Evolutionary conservation across 1,139 yeast species (phyloP).

Genomic region (Candida sp.): DNA sequence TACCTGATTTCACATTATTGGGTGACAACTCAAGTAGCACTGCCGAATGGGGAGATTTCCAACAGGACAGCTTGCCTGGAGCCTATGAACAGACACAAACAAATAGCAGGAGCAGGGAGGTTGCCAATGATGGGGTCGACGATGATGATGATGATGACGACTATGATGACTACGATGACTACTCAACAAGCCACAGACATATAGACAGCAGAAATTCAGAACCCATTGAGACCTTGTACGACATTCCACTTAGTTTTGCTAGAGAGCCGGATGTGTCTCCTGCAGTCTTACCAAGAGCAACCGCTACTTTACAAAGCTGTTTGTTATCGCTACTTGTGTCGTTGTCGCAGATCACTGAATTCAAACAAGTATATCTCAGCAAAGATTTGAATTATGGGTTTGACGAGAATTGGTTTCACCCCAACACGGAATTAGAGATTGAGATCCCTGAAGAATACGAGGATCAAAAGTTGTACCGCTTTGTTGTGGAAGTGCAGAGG

Average conservation of each 20-base stretch:
- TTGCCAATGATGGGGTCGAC: constrained; percentile 3
- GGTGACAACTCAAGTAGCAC: constrained; percentile 3
- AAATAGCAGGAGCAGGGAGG: background rate
- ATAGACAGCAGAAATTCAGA: background rate
- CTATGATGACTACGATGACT: background rate
- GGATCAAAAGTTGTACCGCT: constrained; percentile 11
- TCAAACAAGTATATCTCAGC: constrained; percentile 17
- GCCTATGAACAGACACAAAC: background rate
- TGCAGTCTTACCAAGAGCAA: constrained; percentile 12
- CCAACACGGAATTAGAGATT: constrained; percentile 9
- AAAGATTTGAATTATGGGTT: constrained; percentile 19
- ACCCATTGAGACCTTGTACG: constrained; percentile 6
- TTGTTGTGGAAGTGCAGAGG: constrained; percentile 26
- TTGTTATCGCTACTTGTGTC: constrained; percentile 28
- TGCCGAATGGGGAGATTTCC: constrained; percentile 6
- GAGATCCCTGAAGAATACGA: constrained; percentile 12
- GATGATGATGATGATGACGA: constrained; percentile 3
- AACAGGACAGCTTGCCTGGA: background rate
- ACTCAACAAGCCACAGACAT: background rate
- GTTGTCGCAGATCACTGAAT: constrained; percentile 26
- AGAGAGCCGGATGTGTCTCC: constrained; percentile 13
- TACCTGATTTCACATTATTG: constrained; percentile 13
- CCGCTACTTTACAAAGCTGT: constrained; percentile 23
- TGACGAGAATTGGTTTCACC: constrained; percentile 19
- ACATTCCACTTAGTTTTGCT: constrained; percentile 5